Percentiles rank a stretch among this genome's conserved stretches.
phyloP scores from a whole-genome alignment of 176 grass and related monocot species.

The Musa acuminata region DNA sequence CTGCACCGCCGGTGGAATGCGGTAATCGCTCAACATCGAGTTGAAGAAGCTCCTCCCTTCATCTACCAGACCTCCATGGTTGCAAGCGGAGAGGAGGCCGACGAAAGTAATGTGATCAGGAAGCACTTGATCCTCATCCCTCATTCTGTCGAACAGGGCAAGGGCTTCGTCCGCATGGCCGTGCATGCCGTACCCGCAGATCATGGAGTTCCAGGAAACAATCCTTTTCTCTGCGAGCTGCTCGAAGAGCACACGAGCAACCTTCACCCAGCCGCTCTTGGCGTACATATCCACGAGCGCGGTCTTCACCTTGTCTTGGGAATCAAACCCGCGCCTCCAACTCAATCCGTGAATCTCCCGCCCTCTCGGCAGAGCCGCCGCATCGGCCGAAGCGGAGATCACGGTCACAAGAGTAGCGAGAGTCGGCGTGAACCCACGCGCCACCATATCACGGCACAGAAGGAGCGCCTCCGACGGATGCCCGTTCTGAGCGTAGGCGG shows the following conservation, averaged over 20 bases:
- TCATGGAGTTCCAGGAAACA: conserved; percentile 79
- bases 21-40: conserved; percentile 45
- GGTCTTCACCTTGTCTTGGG: conserved; percentile 58
- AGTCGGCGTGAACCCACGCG: no score
- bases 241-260: conserved; percentile 54
- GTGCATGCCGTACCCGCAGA: conserved; percentile 68
- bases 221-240: conserved; percentile 35
- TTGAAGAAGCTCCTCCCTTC: conserved; percentile 45
- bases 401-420: no score
- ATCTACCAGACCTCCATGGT: conserved; percentile 49
- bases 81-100: conserved; percentile 60
- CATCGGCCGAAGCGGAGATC: no score
- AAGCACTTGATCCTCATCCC: conserved; percentile 23
- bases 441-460: no score
- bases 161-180: conserved; percentile 45
- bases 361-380: no score
- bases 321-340: conserved; percentile 35
- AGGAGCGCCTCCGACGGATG: no score
- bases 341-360: no score
- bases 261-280: conserved; percentile 48
- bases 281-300: conserved; percentile 73
- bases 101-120: conserved; percentile 70
- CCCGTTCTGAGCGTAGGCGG: no score
- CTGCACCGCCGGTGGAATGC: conserved; percentile 45
- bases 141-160: conserved; percentile 44